Percentiles rank a stretch among this genome's conserved stretches.
phyloP scores from a whole-genome alignment of 768 basidiomycete genomes.

The Neoboletus subvelutipes region DNA sequence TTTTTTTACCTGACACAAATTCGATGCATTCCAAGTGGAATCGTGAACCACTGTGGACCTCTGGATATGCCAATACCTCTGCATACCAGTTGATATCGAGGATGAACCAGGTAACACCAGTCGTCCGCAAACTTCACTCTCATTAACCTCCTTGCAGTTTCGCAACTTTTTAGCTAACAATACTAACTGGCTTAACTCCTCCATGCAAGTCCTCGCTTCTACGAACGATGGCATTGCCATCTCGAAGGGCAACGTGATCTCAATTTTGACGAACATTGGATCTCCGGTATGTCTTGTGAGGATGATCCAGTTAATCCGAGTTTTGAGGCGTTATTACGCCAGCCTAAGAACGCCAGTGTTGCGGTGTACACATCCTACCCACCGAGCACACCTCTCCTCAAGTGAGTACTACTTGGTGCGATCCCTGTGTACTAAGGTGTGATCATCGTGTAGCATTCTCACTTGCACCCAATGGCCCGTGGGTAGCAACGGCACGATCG shows the following conservation, averaged over 20 bases:
- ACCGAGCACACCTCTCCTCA: slow-evolving; percentile 47
- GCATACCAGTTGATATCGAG: slow-evolving; percentile 57
- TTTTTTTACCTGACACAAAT: not conserved
- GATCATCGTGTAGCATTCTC: slow-evolving; percentile 44
- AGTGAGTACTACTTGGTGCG: slow-evolving; percentile 41
- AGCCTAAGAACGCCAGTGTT: slow-evolving; percentile 59
- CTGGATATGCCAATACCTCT: slow-evolving; percentile 57
- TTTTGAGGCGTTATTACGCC: not conserved
- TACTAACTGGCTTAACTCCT: slow-evolving; percentile 50
- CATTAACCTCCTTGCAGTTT: slow-evolving; percentile 37
- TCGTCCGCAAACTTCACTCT: not conserved
- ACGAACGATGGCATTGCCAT: slow-evolving; percentile 57
- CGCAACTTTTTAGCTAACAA: slow-evolving; percentile 63
- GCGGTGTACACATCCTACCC: slow-evolving; percentile 58
- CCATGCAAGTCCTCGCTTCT: slow-evolving; percentile 50
- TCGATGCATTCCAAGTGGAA: slow-evolving; percentile 48
- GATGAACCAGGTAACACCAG: slow-evolving; percentile 51
- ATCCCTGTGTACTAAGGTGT: not conserved
- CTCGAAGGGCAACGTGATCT: slow-evolving; percentile 61
- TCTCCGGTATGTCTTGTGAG: slow-evolving; percentile 49
- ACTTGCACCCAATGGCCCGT: slow-evolving; percentile 68
- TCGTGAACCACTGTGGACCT: slow-evolving; percentile 75
- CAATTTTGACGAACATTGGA: slow-evolving; percentile 69
- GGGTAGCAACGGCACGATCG: slow-evolving; percentile 61
- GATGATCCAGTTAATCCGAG: not conserved